Evolutionary conservation across 1,139 yeast genomes (phyloP).

Genomic region (Diutina mesorugosa): DNA sequence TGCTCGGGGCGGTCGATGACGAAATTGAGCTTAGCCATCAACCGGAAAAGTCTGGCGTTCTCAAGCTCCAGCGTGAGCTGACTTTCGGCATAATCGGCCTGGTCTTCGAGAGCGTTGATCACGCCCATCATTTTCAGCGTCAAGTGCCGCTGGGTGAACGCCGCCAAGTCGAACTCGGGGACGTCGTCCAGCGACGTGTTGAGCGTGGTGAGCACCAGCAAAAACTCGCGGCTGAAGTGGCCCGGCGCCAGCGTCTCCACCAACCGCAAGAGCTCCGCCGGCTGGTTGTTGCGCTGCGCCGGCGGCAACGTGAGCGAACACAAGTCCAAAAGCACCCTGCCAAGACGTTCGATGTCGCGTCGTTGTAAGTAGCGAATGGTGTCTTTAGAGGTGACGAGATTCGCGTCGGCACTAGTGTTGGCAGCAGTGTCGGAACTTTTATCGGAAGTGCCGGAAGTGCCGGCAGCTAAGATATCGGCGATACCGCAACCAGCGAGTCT

Average conservation of each 20-base stretch:
- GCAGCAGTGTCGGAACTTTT: constrained; percentile 3
- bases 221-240: constrained; percentile 13
- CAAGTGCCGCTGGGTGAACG: constrained; percentile 13
- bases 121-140: constrained; percentile 28
- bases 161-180: constrained; percentile 4
- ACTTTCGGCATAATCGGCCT: constrained; percentile 54
- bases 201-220: constrained; percentile 7
- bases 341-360: constrained; percentile 45
- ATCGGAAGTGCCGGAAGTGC: constrained; percentile 9
- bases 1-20: constrained; percentile 67
- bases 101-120: constrained; percentile 42
- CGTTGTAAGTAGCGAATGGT: constrained; percentile 22
- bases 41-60: constrained; percentile 75
- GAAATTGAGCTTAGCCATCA: constrained; percentile 70
- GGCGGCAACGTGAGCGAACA: constrained; percentile 30
- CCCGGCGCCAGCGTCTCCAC: constrained; percentile 10
- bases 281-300: constrained; percentile 9
- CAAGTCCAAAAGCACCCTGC: constrained; percentile 44
- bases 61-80: constrained; percentile 67
- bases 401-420: constrained; percentile 13
- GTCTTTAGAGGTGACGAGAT: constrained; percentile 7
- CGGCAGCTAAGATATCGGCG: constrained; percentile 42
- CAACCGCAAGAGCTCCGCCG: constrained; percentile 6
- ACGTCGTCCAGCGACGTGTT: background rate
- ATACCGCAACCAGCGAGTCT: constrained; percentile 64